Base-by-base conservation (phyloP, 1,284 basidiomycete species). In the Papiliotrema flavescens region DNA sequence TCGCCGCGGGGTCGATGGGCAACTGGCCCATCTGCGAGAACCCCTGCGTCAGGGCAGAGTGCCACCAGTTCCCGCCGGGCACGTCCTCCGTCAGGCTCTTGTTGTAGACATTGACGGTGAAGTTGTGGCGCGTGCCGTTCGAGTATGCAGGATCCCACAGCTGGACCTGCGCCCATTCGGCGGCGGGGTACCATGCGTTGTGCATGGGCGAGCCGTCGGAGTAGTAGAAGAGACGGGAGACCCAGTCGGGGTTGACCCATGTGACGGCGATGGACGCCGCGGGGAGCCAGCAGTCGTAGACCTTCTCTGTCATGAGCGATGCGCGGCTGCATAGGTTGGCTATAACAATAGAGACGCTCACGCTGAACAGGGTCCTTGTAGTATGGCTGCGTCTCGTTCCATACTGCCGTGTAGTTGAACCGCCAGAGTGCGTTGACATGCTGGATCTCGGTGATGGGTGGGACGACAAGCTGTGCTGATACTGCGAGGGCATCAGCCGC, bases 1-100 rank as follows among this genome's bases (percentile, higher is more conserved):
- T n/a, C 15, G 20, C 39, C 39, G 17, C 15, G 17, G 15, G 17
- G 39, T 17, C 17, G 39, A 40, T 40, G 5, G 51, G 55, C 34
- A 23, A 49, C 7, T 40, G 51, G 5, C 55, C 65, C n/a, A 70
- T 46, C 42, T 59, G 55, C 1, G 42, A 32, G 3, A 62, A 42
- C 2, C 46, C 61, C 44, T 69, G 66, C 1, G 60, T 61, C 5
- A 70, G 34, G 0, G 66, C 65, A 26, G 59, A 56, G 49, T 62
- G 60, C 68, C 68, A 70, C 66, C 66, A 70, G 24, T 55, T 51
- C 1, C 57, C 59, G n/a, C 44, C 47, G 0, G 61, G 60, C n/a
- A 57, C 45, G 49, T 70, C 65, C 46, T 70, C 68, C 2, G 63
- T 70, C 26, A 36, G 34, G 7, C 49, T 54, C 23, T 62, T 59